Evolutionary conservation across 2,329 filamentous ascomycete species (phyloP).

Genomic region (Fusarium sarcochroum): DNA sequence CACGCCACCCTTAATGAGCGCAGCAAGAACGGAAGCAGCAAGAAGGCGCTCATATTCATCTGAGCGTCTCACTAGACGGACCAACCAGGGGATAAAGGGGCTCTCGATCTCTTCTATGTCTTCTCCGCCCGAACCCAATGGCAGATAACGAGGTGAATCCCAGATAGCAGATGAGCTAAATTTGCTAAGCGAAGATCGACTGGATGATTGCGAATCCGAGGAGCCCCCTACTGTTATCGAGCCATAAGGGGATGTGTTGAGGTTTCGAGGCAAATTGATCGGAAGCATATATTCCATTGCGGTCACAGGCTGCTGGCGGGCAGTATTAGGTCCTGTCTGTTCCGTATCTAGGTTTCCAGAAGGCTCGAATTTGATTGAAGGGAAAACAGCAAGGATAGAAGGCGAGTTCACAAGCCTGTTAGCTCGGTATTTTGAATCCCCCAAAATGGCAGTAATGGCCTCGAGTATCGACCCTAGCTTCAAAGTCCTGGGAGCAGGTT

Average conservation of each 20-base stretch:
- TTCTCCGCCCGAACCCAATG: constrained; percentile 49
- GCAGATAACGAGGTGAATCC: constrained; percentile 52
- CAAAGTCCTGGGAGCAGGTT: constrained; percentile 69
- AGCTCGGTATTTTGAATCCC: constrained; percentile 83
- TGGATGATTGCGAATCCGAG: constrained; percentile 50
- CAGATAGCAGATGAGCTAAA: constrained; percentile 49
- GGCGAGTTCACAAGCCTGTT: constrained; percentile 79
- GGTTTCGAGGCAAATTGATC: constrained; percentile 55
- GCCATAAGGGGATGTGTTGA: constrained; percentile 44
- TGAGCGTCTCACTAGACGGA: constrained; percentile 72
- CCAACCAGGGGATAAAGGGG: constrained; percentile 80
- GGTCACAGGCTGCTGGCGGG: constrained; percentile 55
- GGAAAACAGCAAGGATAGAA: constrained; percentile 78
- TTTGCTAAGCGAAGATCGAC: constrained; percentile 50
- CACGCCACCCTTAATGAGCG: constrained; percentile 77
- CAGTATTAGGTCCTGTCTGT: constrained; percentile 63
- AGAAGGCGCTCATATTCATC: constrained; percentile 73
- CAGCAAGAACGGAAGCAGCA: constrained; percentile 77
- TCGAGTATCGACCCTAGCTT: constrained; percentile 80
- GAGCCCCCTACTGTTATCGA: constrained; percentile 12
- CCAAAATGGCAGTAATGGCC: constrained; percentile 82
- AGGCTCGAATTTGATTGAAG: constrained; percentile 67
- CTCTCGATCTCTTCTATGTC: constrained; percentile 75
- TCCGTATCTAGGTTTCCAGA: constrained; percentile 66
- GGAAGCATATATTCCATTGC: constrained; percentile 75